Base-by-base conservation (phyloP, 495 filamentous ascomycete genomes). In the Penicillium manginii region DNA sequence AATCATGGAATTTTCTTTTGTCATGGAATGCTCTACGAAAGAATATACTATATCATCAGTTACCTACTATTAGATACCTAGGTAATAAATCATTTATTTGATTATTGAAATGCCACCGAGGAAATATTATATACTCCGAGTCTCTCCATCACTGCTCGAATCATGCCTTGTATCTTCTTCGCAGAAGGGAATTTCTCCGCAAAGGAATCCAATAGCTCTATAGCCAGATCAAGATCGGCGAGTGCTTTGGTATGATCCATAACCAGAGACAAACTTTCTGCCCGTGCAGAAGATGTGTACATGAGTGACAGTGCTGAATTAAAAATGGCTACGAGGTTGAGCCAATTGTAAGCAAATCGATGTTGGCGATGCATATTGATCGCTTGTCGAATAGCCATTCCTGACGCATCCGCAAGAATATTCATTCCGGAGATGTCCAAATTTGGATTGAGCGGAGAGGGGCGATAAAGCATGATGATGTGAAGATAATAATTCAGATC, bases 401-500 rank as follows among this genome's bases (percentile, higher is more conserved):
- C 60, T 0, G 75, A 67, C 15, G 73, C 70, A 31, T 66, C 66
- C 0, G 63, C 70, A n/a, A 78, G 62, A 10, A 68, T 57, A 31
- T 66, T 67, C n/a, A 78, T 59, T 46, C 58, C 63, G 3, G 50
- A 18, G 10, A 51, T 26, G 50, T 75, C 72, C 9, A 71, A 50
- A 7, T 60, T 65, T 2, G 70, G 75, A n/a, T 52, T 71, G 0
- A 72, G 46, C 6, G 75, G 67, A 2, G 73, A 76, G 1, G 74
- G 74, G 7, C 74, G 62, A 54, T 76, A 78, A 0, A 78, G 58
- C 70, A 73, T 72, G 17, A 64, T 65, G 19, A 73, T 50, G 39
- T 78, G 74, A 18, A 61, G 68, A 31, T 78, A 78, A 55, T 73
- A 78, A 51, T 78, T 78, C 3, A 73, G 63, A 45, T 78, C 73